Evolutionary conservation across 805 yeast species (phyloP), one percentile per base, ranked within the genome.

Genomic region (Suhomyces emberorum): DNA sequence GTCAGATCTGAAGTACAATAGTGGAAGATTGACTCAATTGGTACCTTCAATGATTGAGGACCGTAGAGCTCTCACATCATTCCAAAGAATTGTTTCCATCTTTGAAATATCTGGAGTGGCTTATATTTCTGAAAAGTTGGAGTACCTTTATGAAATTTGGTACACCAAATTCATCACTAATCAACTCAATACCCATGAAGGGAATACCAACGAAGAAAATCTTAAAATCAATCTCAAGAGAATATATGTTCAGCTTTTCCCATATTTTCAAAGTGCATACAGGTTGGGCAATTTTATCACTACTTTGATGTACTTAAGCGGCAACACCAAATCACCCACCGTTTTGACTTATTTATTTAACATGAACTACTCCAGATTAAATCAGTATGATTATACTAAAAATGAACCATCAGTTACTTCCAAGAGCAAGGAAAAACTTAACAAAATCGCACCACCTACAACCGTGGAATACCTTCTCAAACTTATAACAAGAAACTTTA

Each of bases 81-180:
- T 54, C 4, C 96, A 89, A 51, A 62, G 74, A 1, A 27, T 63
- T 7, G 74, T 76, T 0, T 68, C 85, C 1, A 56, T 88, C 19
- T 47, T 80, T 19, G 82, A 78, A 41, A 55, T 81, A 5, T 76
- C 87, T 2, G 80, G 84, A 1, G 50, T 78, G 0, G 82, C 91
- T 0, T 89, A 88, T 49, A 12, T 88, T 8, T 68, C 63, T 34
- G 88, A 81, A 46, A 88, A 87, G 51, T 61, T 83, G 32, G 83
- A 83, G 42, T 70, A 73, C 11, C 54, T 76, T 24, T 79, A 79
- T 51, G 91, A 85, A 38, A 64, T 71, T 30, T 64, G 84, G 49
- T 68, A 74, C 42, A 83, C 95, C 1, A 71, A 74, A 37, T 70
- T 72, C 32, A 57, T 81, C 15, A 65, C 84, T 34, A 75, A 65